Base-by-base conservation (phyloP, 805 yeast species). In the Zygosaccharomyces rouxii region DNA sequence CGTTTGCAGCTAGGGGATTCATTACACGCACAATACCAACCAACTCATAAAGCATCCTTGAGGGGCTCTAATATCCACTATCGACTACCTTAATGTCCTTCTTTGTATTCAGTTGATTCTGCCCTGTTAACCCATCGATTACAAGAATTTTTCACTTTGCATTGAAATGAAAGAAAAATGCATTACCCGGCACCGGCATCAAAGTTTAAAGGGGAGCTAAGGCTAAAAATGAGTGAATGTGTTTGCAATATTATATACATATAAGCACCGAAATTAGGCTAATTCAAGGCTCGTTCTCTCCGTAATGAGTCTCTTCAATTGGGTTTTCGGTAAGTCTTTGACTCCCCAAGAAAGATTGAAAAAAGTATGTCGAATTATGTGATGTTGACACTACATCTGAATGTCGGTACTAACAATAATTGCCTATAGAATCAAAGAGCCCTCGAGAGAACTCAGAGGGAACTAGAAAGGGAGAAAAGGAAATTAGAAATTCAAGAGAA, bases 291-390 rank as follows among this genome's bases (percentile, higher is more conserved):
- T 16, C 37, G 11, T 14, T 33, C 16, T 21, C 25, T 11, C 7
- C 35, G 23, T 22, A 13, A 81, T 81, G 86, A 78, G 79, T 58
- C 64, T 84, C 58, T 79, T 94, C 56, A 95, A 90, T 62, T 94
- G 98, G 98, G 89, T 87, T 23, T 94, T 94, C 71, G 99, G 99
- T 7, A 87, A 89, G 75, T 80, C 84, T 64, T 71, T 86, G 54
- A 89, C 98, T 42, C 98, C 99, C 9, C 97, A 90, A 65, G 99
- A 94, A 70, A 78, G 89, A 66, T 79, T 94, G 64, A 81, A 97
- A 54, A 92, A 82, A 60, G 78, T 73, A 60, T 46, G 74, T 62
- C 9, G 22, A 10, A 26, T 28, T 23, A 13, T 38, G 25, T 10
- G 14, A n/a, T 4, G 9, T 35, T 11, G 21, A 9, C 11, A 10